These are phyloP conservation scores for Stemphylium lycopersici DNA, from an alignment of 2,329 filamentous ascomycete species.

Conservation along the genomic window DNA sequence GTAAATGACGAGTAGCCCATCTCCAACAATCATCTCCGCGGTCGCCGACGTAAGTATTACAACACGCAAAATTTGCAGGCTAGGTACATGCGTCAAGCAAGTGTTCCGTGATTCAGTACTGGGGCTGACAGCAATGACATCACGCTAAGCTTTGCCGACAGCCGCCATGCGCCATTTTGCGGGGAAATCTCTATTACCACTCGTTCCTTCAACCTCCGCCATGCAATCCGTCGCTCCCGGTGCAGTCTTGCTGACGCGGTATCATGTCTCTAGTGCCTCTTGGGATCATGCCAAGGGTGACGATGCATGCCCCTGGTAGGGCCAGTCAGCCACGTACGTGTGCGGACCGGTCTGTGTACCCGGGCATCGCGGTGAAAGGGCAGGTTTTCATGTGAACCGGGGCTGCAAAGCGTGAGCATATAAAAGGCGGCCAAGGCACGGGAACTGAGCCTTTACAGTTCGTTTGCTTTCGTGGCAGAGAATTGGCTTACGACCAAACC, in stretches of 20 bases:
- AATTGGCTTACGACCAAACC: background rate
- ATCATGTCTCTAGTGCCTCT: constrained; percentile 2
- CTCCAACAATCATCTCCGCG: background rate
- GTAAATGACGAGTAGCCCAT: background rate
- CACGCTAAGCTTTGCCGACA: constrained; percentile 20
- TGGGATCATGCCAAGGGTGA: constrained; percentile 13
- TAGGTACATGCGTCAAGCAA: background rate
- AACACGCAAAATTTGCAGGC: background rate
- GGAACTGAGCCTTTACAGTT: background rate
- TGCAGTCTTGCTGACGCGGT: constrained; percentile 5
- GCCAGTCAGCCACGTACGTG: constrained; percentile 30
- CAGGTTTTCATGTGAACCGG: constrained; percentile 22
- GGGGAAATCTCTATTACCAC: constrained; percentile 16
- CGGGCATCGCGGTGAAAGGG: constrained; percentile 5
- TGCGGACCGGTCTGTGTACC: constrained; percentile 7
- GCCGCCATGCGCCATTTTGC: constrained; percentile 22
- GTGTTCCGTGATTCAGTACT: constrained; percentile 16
- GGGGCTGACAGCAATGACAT: constrained; percentile 26
- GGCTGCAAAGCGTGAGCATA: background rate
- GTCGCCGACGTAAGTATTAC: background rate
- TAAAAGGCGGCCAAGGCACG: constrained; percentile 9
- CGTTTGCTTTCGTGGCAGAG: constrained; percentile 5
- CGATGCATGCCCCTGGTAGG: background rate
- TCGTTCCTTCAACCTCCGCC: constrained; percentile 4
- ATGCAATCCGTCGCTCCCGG: constrained; percentile 4